Conservation (phyloP, 2,329 filamentous ascomycete species). For the Samsoniella hepiali region DNA sequence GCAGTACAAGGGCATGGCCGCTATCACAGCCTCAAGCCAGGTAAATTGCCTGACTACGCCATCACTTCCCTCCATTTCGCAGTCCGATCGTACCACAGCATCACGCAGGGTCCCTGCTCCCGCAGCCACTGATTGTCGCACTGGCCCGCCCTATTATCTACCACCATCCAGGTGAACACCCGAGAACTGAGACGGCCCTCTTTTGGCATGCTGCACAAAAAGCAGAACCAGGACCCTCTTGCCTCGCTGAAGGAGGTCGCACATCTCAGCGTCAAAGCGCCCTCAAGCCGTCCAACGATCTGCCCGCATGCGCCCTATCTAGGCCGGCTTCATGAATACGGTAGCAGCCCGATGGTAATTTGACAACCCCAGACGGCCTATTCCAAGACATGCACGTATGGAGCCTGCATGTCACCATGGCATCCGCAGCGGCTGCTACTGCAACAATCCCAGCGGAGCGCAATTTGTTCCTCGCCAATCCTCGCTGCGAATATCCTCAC, state of each 20-base stretch:
- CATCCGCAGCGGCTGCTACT: neutral
- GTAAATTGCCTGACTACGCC: too few species aligned
- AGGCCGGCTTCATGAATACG: neutral
- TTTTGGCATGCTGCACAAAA: neutral
- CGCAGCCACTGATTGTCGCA: neutral
- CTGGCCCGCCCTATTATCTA: too few species aligned
- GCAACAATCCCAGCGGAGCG: neutral
- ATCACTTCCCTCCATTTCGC: too few species aligned
- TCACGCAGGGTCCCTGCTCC: neutral
- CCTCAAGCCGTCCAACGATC: too few species aligned
- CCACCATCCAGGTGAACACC: neutral
- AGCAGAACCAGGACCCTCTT: too few species aligned
- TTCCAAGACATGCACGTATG: neutral
- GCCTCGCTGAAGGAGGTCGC: too few species aligned
- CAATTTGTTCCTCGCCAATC: neutral
- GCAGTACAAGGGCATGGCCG: too few species aligned
- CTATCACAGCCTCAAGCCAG: too few species aligned
- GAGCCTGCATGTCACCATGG: slow-evolving; percentile 1
- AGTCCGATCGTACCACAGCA: neutral
- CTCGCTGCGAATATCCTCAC: neutral
- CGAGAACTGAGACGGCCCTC: neutral
- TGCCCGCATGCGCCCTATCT: neutral
- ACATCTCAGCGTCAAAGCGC: too few species aligned
- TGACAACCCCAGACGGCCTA: neutral
- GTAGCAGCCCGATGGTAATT: neutral